Base-by-base conservation (phyloP, 2,329 filamentous ascomycete genomes). In the Ophiosphaerella korrae region DNA sequence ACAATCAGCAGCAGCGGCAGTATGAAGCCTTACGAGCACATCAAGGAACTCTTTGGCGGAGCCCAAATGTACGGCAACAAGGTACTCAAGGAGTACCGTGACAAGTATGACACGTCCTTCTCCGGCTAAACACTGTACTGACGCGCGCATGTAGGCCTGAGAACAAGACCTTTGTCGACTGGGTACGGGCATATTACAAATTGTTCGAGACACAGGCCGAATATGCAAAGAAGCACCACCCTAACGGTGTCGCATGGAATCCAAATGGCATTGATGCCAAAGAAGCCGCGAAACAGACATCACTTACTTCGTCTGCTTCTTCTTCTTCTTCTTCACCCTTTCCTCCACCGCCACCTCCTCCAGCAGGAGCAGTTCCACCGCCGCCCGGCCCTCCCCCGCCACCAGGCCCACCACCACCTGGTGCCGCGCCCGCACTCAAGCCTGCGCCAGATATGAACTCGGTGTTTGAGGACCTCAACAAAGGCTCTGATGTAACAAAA, bases 31-130 rank as follows among this genome's bases (percentile, higher is more conserved):
- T 87, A 84, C 58, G 92, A 94, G 68, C 90, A 92, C 66, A 88
- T 97, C 40, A 87, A 87, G 40, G 92, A 96, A 62, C 88, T 88
- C 52, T 81, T 96, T 16, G 87, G 88, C 26, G 88, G 91, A 43
- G 90, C 92, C 35, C 88, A 97, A 72, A 96, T 96, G 78, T 97
- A 90, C 66, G 94, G 94, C 31, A 97, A 99, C 78, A 86, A 92
- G 63, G 90, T 99, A 33, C 78, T 97, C 62, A 96, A 92, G 77
- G 89, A 95, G 64, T 87, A 89, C 74, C 97, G 95, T 77, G 92
- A 89, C 57, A 88, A 85, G 86, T 88, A 72, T 62, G 82, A 63
- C 21, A 29, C 8, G 6, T 29, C 26, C 11, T 29, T 11, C 11
- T 2, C 26, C 3, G 7, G 7, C 7, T 29, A 29, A 11, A 29